Evolutionary conservation across 2,329 filamentous ascomycete species (phyloP).

Genomic region (Ascochyta viciae-villosae): DNA sequence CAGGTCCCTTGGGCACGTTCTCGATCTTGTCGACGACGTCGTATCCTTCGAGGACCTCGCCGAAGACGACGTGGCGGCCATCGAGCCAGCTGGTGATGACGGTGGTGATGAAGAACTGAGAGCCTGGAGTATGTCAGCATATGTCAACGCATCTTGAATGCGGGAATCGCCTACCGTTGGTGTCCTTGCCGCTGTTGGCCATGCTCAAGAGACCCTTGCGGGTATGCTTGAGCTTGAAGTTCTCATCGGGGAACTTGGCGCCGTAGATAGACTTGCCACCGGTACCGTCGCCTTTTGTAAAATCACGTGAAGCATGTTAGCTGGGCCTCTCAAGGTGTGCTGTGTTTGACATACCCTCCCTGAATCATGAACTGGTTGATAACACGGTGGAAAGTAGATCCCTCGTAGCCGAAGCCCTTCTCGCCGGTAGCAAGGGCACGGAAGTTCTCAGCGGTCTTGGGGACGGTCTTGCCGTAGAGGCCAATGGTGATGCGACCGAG

Average conservation of each 20-base stretch:
- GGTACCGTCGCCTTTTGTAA: slow-evolving; percentile 81
- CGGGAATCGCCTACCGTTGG: slow-evolving; percentile 46
- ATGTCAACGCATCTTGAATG: background rate
- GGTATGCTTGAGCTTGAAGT: slow-evolving; percentile 93
- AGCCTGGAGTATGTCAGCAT: slow-evolving; percentile 64
- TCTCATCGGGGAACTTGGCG: slow-evolving; percentile 84
- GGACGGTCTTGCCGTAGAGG: slow-evolving; percentile 86
- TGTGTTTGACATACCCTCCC: slow-evolving; percentile 63
- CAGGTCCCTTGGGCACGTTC: slow-evolving; percentile 68
- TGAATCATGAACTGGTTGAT: slow-evolving; percentile 94
- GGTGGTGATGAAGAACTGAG: slow-evolving; percentile 91
- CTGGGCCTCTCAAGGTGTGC: background rate
- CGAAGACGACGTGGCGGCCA: slow-evolving; percentile 85
- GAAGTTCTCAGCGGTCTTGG: slow-evolving; percentile 75
- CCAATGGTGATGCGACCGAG: slow-evolving; percentile 80
- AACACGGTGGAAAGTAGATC: slow-evolving; percentile 85
- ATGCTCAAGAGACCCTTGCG: slow-evolving; percentile 79
- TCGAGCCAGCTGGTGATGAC: slow-evolving; percentile 83
- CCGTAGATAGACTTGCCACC: slow-evolving; percentile 91
- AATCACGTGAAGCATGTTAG: slow-evolving; percentile 59
- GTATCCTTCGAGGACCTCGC: slow-evolving; percentile 86
- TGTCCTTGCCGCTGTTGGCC: slow-evolving; percentile 80
- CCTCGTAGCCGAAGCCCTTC: slow-evolving; percentile 85
- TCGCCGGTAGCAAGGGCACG: slow-evolving; percentile 81
- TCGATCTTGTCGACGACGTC: slow-evolving; percentile 82